Conservation (phyloP, 441 rosid species). For the Mallotus japonicus region DNA sequence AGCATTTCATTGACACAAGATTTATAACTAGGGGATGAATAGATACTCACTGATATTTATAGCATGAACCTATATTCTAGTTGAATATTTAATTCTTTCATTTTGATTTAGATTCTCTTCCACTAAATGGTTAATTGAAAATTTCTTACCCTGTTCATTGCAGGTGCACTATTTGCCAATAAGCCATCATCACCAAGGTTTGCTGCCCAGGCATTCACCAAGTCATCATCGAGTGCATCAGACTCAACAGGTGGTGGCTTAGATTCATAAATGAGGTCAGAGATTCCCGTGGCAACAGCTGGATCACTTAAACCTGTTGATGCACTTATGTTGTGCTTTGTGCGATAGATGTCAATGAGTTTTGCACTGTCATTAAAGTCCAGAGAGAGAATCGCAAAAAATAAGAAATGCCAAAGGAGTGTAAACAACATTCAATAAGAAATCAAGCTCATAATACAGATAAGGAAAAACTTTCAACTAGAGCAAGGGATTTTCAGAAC, state of each 20-base stretch:
- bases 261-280: constrained; percentile 90
- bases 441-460: not conserved
- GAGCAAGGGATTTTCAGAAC: not conserved
- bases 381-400: constrained; percentile 7
- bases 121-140: not conserved
- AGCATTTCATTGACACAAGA: too few relatives aligned
- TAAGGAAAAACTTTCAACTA: not conserved
- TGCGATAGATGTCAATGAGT: constrained; percentile 82
- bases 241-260: constrained; percentile 67
- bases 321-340: constrained; percentile 89
- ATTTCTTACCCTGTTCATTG: constrained; percentile 84
- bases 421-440: constrained; percentile 7
- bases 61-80: not conserved
- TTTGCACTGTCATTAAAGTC: constrained; percentile 63
- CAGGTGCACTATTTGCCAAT: constrained; percentile 84
- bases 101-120: not conserved
- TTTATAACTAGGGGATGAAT: too few relatives aligned
- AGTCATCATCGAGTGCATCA: constrained; percentile 91
- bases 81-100: not conserved
- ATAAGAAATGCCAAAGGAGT: constrained; percentile 5
- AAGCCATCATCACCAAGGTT: constrained; percentile 97
- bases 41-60: not conserved
- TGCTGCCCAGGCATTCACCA: constrained; percentile 99
- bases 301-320: constrained; percentile 86
- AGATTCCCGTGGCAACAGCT: constrained; percentile 95